A percentile compares a stretch with the other conserved stretches of the same genome.
phyloP scores from a whole-genome alignment of 2,329 filamentous ascomycete species.

The Colletotrichum sp. region DNA sequence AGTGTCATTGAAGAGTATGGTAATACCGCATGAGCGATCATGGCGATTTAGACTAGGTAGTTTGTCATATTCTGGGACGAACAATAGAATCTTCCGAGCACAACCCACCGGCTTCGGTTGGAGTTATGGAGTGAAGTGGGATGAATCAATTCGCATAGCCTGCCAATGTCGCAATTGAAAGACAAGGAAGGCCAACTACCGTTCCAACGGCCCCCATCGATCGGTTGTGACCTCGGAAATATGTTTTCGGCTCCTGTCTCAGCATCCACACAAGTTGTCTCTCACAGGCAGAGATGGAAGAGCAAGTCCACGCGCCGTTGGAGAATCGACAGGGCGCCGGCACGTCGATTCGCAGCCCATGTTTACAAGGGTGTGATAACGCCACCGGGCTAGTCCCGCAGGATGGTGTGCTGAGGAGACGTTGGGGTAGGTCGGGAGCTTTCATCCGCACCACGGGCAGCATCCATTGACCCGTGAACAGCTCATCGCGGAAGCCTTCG shows the following conservation, averaged over 20 bases:
- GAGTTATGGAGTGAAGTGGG: neutral
- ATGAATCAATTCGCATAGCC: neutral
- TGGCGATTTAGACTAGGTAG: neutral
- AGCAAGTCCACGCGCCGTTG: neutral
- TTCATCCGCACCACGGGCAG: neutral
- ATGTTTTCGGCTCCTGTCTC: neutral
- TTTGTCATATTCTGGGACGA: fast-evolving
- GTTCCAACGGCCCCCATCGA: neutral
- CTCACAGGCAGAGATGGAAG: neutral
- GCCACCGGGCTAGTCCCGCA: neutral
- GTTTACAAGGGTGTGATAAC: neutral
- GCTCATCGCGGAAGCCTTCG: neutral
- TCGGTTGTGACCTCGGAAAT: neutral
- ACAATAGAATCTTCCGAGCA: neutral
- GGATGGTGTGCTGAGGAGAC: neutral
- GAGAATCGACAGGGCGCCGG: neutral
- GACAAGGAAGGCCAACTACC: neutral
- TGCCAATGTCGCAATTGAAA: neutral
- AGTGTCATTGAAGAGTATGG: slow-evolving; percentile 54
- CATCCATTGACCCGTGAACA: neutral
- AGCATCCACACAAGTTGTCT: neutral
- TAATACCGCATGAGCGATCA: neutral
- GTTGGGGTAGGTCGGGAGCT: neutral
- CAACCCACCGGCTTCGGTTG: neutral
- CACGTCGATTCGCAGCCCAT: neutral